A percentile compares a stretch with the other conserved stretches of the same genome.
Conservation (phyloP, 2,329 filamentous ascomycete genomes). For the Camptophora hylomeconis region DNA sequence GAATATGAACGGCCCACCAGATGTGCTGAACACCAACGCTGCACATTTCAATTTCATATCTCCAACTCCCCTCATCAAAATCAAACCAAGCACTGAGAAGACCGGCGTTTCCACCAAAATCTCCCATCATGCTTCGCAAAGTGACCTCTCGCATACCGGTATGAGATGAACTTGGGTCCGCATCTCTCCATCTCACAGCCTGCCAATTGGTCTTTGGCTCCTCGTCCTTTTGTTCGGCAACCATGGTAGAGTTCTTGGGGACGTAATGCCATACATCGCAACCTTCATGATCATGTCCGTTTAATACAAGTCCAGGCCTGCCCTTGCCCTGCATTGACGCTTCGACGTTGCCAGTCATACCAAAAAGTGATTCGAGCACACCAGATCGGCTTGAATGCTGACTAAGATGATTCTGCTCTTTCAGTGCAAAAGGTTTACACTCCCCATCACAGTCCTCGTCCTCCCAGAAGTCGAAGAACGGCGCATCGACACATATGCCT, state of each 20-base stretch:
- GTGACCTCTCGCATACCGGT: conserved; percentile 77
- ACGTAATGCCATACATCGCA: conserved; percentile 82
- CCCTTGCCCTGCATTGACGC: conserved; percentile 52
- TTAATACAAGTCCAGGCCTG: conserved; percentile 66
- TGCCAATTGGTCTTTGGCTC: conserved; percentile 1
- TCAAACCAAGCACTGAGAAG: conserved; percentile 87
- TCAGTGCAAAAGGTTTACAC: conserved; percentile 38
- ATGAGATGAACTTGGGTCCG: conserved; percentile 3
- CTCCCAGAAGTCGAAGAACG: conserved; percentile 68
- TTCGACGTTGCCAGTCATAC: conserved; percentile 51
- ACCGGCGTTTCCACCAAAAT: conserved; percentile 82
- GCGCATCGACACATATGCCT: conserved; percentile 72
- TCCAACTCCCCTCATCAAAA: conserved; percentile 57
- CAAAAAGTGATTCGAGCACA: conserved; percentile 74
- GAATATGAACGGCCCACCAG: conserved; percentile 82
- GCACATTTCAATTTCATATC: conserved; percentile 67
- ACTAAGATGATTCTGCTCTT: conserved; percentile 85
- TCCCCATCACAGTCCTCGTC: conserved; percentile 36
- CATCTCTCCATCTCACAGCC: conserved; percentile 4
- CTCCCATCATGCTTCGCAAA: conserved; percentile 96
- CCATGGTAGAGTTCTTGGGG: conserved; percentile 8
- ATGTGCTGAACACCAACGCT: conserved; percentile 73
- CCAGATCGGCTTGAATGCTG: conserved; percentile 52
- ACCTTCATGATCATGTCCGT: conserved; percentile 89
- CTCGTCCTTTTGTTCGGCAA: neutral